These are phyloP conservation scores for Talaromyces sp. DNA, from an alignment of 2,329 filamentous ascomycete genomes.

Conservation along the genomic window DNA sequence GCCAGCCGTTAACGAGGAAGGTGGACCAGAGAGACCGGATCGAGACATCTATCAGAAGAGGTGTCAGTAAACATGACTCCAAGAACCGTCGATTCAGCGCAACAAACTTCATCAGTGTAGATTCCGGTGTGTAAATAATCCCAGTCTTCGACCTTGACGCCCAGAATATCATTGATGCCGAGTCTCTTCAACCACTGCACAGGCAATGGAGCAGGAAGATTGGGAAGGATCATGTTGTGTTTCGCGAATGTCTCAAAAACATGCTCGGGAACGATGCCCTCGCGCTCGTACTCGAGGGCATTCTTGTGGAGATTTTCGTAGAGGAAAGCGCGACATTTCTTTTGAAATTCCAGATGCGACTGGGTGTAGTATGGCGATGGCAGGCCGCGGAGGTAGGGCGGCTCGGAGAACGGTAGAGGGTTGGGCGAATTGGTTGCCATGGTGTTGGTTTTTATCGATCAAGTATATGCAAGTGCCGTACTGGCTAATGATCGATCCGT, in stretches of 20 bases:
- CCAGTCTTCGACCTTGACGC: constrained; percentile 67
- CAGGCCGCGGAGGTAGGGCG: constrained; percentile 63
- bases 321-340: constrained; percentile 62
- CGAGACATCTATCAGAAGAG: constrained; percentile 52
- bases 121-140: constrained; percentile 68
- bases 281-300: constrained; percentile 65
- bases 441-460: neutral
- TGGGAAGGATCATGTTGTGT: constrained; percentile 66
- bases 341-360: constrained; percentile 62
- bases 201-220: constrained; percentile 63
- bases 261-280: constrained; percentile 57
- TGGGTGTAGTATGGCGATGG: constrained; percentile 67
- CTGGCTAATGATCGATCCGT: neutral
- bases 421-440: constrained; percentile 18
- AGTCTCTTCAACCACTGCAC: constrained; percentile 61
- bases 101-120: constrained; percentile 58
- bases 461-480: too few species aligned
- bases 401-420: constrained; percentile 65
- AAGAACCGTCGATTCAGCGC: neutral
- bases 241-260: constrained; percentile 61
- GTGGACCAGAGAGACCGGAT: constrained; percentile 59
- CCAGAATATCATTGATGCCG: constrained; percentile 62
- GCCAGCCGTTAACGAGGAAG: constrained; percentile 62
- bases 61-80: neutral
- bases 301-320: constrained; percentile 57